Base-by-base conservation (phyloP, 2,329 filamentous ascomycete genomes). In the Plectosphaerella sp. region DNA sequence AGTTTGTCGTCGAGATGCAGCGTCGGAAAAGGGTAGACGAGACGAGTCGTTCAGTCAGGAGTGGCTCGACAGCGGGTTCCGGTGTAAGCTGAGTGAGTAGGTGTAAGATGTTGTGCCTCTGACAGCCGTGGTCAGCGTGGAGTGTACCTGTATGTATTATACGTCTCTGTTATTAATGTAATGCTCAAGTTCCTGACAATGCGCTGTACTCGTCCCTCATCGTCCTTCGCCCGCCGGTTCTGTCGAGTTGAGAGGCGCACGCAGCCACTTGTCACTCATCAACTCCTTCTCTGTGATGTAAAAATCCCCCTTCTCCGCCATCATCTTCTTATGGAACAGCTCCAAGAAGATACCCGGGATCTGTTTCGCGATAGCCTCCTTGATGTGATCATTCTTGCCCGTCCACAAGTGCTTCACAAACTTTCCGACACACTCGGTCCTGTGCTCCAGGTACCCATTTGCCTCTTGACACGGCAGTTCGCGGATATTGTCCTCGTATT, bases 371-470 rank as follows among this genome's bases (percentile, higher is more conserved):
- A 73, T 66, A 46, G 67, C 67, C 5, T 67, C 56, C 62, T 72
- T 73, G 58, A 73, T 69, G 55, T 66, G 62, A 42, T 63, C 58
- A 45, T 64, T 54, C 61, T 75, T 75, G 54, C 68, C 66, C 1
- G 67, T 72, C 72, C 72, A 75, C 52, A 74, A 58, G 56, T 75
- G 72, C 54, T 71, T 67, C 53, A 75, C 67, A 52, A 75, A 71
- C 36, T 62, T 64, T 25, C 72, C 72, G 8, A 66, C 57, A 52
- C 72, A 75, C 16, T 65, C 68, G 7, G 64, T 62, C 16, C 61
- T 56, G 49, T 65, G 67, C 59, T 72, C 63, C 33, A 69, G 68
- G 56, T 67, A 74, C 24, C 72, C 72, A 58, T 75, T 75, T 56
- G 72, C 72, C 52, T 75, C 72, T 15, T 59, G 64, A 52, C 72